Evolutionary conservation across 768 basidiomycete genomes (phyloP), one percentile per base, ranked within the genome.

Genomic region (Trametes sanguinea): DNA sequence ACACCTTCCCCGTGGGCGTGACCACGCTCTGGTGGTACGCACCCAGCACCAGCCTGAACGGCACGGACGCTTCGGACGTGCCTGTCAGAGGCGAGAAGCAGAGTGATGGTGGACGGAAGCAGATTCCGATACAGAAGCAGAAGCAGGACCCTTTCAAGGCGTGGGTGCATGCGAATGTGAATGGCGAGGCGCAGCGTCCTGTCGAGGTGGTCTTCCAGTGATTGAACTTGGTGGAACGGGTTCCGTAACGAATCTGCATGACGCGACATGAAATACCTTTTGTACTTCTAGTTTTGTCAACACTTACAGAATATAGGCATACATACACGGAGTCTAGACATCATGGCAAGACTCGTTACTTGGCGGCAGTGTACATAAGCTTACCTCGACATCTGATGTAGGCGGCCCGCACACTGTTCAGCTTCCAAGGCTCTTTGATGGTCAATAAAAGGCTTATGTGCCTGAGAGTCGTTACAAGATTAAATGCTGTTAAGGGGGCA

Each of bases 1-100:
- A 89, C 71, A 89, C 87, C 2, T 92, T 92, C 77, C 89, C 89
- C 2, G 88, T 90, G 13, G 90, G 90, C 30, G 85, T 91, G 30
- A 82, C 81, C 51, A 83, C 82, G 48, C 69, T 83, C 48, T 80
- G 78, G 81, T 83, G 81, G 82, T 83, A 80, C 65, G 79, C 70
- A 22, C 64, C 67, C 6, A 57, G 40, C 42, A 29, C 50, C 22
- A 59, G 57, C 50, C 17, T 59, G 32, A 30, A 45, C 50, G 57
- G 11, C 10, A 29, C 46, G 9, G 57, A 51, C 17, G 54, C 30
- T 7, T n/a, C 27, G 27, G 35, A 37, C 6, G 35, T 37, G 35
- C 35, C 35, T 37, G 35, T 37, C 35, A 37, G 11, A 6, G 47
- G 29, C 13, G 46, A 39, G 46, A 14, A 39, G 16, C 39, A 22